Evolutionary conservation across 1,284 basidiomycete species (phyloP), one percentile per base, ranked within the genome.

Genomic region (Inonotus hispidus): DNA sequence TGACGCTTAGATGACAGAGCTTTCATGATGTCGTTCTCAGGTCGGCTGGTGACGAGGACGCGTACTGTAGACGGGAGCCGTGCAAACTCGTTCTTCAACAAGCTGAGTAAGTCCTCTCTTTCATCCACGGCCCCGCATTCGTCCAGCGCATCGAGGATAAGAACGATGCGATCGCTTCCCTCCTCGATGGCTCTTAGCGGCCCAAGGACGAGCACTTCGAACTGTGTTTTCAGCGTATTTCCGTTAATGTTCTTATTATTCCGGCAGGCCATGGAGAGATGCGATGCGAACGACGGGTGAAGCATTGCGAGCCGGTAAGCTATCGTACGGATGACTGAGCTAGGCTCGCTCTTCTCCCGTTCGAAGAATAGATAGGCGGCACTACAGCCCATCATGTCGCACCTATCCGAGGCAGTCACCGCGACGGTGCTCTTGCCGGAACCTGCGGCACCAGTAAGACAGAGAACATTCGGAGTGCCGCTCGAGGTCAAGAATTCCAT

Each of bases 371-470:
- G 3, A 41, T 39, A 45, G 37, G 19, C 19, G 11, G 38, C 35
- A 14, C 13, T 14, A 2, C 41, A 27, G 13, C 37, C 8, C 16
- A 4, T 27, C 16, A n/a, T 29, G 11, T 41, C 38, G 37, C 25
- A 56, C 19, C 6, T 3, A 3, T 27, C 41, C 2, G 27, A 39
- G 2, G 37, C 25, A 3, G 54, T 19, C 7, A 11, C 37, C 1
- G 19, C 32, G 38, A 56, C 25, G 10, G 54, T 56, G 21, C 54
- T 56, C 21, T 56, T 56, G n/a, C n/a, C n/a, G n/a, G n/a, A n/a
- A n/a, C n/a, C n/a, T n/a, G n/a, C n/a, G n/a, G n/a, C n/a, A n/a
- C n/a, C n/a, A n/a, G n/a, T n/a, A n/a, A n/a, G n/a, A n/a, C n/a
- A n/a, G n/a, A n/a, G 19, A 3, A 56, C 38, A 14, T 56, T 56